Evolutionary conservation across 148 eudicot genomes (phyloP).

Genomic region (Camellia japonica): DNA sequence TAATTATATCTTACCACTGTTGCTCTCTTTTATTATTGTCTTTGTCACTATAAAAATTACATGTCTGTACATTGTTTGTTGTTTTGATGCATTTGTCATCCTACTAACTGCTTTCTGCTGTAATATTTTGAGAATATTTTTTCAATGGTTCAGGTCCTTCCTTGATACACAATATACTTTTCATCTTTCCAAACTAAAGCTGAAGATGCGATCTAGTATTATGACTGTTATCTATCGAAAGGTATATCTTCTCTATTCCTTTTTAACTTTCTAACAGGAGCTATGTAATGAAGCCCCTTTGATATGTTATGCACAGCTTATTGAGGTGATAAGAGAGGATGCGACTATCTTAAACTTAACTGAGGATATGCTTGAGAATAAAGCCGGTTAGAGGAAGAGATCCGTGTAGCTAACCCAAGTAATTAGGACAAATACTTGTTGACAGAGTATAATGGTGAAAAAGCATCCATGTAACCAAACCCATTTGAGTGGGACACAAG

Average conservation of each 20-base stretch:
- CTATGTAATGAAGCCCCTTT: neutral
- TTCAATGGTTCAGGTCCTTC: slow-evolving; percentile 68
- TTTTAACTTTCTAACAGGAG: neutral
- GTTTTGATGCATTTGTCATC: neutral
- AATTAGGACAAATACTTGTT: no score
- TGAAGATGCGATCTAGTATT: slow-evolving; percentile 82
- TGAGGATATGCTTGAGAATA: no score
- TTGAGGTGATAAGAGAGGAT: neutral
- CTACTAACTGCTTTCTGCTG: neutral
- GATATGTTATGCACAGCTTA: neutral
- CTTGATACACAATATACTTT: slow-evolving; percentile 92
- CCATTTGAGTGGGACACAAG: no score
- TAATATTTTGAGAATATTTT: slow-evolving; percentile 4
- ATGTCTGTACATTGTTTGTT: neutral
- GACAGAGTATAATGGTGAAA: no score
- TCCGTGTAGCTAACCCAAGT: no score
- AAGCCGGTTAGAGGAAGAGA: no score
- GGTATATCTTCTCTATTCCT: slow-evolving; percentile 39
- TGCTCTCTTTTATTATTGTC: neutral
- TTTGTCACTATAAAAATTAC: neutral
- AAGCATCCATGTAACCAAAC: no score
- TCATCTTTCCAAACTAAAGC: slow-evolving; percentile 68
- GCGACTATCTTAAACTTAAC: no score
- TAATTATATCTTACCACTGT: neutral
- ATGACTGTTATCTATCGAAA: slow-evolving; percentile 77